Evolutionary conservation across 176 grass and related monocot species (phyloP).

Genomic region (Musa schizocarpa): DNA sequence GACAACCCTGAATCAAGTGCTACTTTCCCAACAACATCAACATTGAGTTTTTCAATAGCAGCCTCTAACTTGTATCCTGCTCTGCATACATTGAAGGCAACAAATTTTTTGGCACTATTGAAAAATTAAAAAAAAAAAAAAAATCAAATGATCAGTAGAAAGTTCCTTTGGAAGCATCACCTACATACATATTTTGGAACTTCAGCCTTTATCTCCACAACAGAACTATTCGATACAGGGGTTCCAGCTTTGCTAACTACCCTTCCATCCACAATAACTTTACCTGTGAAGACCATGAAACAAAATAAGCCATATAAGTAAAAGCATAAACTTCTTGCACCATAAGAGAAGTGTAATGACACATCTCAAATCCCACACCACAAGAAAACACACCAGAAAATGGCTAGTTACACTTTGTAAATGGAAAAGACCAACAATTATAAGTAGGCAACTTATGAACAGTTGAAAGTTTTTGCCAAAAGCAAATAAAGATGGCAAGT

Average conservation of each 20-base stretch:
- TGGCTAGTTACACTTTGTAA: too few species aligned
- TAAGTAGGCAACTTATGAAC: neutral
- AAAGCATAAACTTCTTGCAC: neutral
- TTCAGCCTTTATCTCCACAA: conserved; percentile 89
- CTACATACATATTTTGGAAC: conserved; percentile 99
- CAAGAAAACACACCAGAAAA: neutral
- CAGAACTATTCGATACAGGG: conserved; percentile 76
- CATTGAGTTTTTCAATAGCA: conserved; percentile 67
- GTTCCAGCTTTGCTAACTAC: conserved; percentile 83
- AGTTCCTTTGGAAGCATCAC: conserved; percentile 59
- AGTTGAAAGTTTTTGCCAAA: neutral
- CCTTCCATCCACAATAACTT: conserved; percentile 89
- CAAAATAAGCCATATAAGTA: neutral
- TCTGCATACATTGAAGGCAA: conserved; percentile 33
- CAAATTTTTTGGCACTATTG: neutral
- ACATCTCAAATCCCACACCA: neutral
- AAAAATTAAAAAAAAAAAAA: neutral
- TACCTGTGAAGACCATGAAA: conserved; percentile 42
- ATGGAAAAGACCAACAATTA: too few species aligned
- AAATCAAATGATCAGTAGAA: conserved; percentile 2
- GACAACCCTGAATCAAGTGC: conserved; percentile 95
- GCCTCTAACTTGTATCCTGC: conserved; percentile 97
- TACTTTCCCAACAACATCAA: conserved; percentile 76
- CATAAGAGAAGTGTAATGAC: neutral
- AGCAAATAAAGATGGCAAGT: neutral